Conservation (phyloP, 805 yeast species). For the Candida odintsovae region DNA sequence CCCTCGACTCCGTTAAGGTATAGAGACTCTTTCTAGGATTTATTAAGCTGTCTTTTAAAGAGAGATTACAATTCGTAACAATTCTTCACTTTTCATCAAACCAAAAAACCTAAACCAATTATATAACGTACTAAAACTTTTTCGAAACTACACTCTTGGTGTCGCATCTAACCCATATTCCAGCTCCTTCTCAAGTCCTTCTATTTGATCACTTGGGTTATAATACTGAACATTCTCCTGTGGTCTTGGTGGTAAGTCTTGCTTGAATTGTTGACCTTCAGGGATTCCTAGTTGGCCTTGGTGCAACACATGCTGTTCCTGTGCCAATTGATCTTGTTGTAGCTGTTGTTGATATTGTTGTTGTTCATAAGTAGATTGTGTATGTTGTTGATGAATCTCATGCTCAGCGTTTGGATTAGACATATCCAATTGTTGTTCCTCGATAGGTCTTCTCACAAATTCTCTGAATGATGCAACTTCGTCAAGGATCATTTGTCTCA, state of each 20-base stretch:
- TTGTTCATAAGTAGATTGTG: slow-evolving; percentile 13
- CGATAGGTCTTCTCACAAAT: slow-evolving; percentile 72
- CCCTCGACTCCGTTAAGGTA: no score
- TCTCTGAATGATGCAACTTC: slow-evolving; percentile 77
- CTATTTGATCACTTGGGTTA: slow-evolving; percentile 23
- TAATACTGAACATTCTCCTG: slow-evolving; percentile 35
- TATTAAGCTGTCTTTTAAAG: no score
- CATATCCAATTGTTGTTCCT: slow-evolving; percentile 40
- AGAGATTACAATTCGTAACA: not conserved
- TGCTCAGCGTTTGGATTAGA: slow-evolving; percentile 25
- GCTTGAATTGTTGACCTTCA: slow-evolving; percentile 35
- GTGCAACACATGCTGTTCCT: slow-evolving; percentile 11
- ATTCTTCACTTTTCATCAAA: not conserved
- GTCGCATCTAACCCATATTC: slow-evolving; percentile 58
- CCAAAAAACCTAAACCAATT: not conserved
- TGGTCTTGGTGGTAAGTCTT: slow-evolving; percentile 57
- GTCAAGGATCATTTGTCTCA: slow-evolving; percentile 72
- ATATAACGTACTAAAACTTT: not conserved
- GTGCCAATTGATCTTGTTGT: slow-evolving; percentile 13
- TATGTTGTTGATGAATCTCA: slow-evolving; percentile 12
- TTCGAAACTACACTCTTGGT: not conserved
- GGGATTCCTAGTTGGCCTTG: slow-evolving; percentile 42
- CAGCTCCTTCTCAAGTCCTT: slow-evolving; percentile 57
- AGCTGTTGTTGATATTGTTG: slow-evolving; percentile 18
- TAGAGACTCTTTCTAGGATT: no score